These are phyloP conservation scores for Macrocybe sp. DNA, from an alignment of 1,284 basidiomycete species.

Conservation along the genomic window DNA sequence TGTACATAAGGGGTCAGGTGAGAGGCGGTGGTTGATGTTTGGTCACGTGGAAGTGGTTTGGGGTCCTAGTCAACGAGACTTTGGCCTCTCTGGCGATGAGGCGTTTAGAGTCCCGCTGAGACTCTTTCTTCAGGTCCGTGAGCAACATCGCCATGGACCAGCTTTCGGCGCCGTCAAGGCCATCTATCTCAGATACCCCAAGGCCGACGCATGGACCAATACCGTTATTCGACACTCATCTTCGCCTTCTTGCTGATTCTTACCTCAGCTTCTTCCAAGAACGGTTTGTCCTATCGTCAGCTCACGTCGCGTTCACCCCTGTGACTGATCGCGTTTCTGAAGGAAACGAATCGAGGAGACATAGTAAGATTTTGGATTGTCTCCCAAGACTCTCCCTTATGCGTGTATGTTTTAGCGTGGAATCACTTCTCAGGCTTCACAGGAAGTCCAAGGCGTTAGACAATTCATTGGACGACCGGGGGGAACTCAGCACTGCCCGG, in stretches of 20 bases:
- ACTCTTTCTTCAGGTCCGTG: conserved; percentile 3
- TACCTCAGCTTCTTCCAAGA: conserved; percentile 84
- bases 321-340: conserved; percentile 10
- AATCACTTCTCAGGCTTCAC: conserved; percentile 67
- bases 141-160: conserved; percentile 27
- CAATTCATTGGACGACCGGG: conserved; percentile 55
- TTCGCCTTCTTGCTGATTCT: conserved; percentile 65
- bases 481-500: conserved; percentile 57
- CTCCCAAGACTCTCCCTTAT: conserved; percentile 6
- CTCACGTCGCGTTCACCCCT: conserved; percentile 14
- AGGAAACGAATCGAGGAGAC: conserved; percentile 80
- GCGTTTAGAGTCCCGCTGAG: too few relatives aligned
- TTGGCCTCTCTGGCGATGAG: too few relatives aligned
- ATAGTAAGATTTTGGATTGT: conserved; percentile 54
- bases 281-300: conserved; percentile 46
- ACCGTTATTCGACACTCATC: conserved; percentile 66
- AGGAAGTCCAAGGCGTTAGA: conserved; percentile 67
- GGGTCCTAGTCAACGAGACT: too few relatives aligned
- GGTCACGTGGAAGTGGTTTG: too few relatives aligned
- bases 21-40: too few relatives aligned
- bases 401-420: conserved; percentile 43
- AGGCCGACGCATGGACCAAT: conserved; percentile 48
- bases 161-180: conserved; percentile 30
- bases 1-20: too few relatives aligned
- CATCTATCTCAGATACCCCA: conserved; percentile 38